Evolutionary conservation across 2,329 filamentous ascomycete species (phyloP).

Genomic region (Aspergillus novofumigatus): DNA sequence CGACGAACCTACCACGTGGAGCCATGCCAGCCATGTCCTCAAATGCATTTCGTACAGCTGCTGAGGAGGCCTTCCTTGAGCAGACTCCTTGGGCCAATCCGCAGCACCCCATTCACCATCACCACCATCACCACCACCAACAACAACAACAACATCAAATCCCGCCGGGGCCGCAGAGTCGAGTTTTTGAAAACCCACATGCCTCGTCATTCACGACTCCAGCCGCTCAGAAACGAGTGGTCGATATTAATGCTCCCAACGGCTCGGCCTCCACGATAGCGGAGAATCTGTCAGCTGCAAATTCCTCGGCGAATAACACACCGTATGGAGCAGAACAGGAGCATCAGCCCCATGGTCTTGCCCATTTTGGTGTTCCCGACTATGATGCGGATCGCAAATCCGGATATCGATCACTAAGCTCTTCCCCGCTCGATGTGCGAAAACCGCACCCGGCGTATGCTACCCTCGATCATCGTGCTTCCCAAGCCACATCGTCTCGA

Average conservation of each 20-base stretch:
- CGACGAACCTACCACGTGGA: constrained; percentile 26
- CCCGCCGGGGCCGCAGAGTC: constrained; percentile 29
- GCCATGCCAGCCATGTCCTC: constrained; percentile 32
- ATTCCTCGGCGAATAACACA: constrained; percentile 43
- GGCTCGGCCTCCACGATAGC: constrained; percentile 46
- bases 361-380: constrained; percentile 28
- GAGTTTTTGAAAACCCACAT: constrained; percentile 32
- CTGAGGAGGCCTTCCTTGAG: constrained; percentile 82
- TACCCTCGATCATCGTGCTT: constrained; percentile 25
- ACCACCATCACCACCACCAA: background rate
- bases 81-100: constrained; percentile 92
- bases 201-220: constrained; percentile 39
- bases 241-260: constrained; percentile 40
- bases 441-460: constrained; percentile 30
- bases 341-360: constrained; percentile 17
- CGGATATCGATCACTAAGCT: constrained; percentile 35
- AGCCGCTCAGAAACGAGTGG: constrained; percentile 41
- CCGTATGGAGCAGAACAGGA: constrained; percentile 39
- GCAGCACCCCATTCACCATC: constrained; percentile 66
- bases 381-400: constrained; percentile 32
- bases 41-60: constrained; percentile 46
- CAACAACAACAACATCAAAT: constrained; percentile 28
- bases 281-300: constrained; percentile 39
- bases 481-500: constrained; percentile 15
- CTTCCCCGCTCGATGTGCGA: constrained; percentile 38